Base-by-base conservation (phyloP, 495 filamentous ascomycete genomes). In the Penicillium bovifimosum region DNA sequence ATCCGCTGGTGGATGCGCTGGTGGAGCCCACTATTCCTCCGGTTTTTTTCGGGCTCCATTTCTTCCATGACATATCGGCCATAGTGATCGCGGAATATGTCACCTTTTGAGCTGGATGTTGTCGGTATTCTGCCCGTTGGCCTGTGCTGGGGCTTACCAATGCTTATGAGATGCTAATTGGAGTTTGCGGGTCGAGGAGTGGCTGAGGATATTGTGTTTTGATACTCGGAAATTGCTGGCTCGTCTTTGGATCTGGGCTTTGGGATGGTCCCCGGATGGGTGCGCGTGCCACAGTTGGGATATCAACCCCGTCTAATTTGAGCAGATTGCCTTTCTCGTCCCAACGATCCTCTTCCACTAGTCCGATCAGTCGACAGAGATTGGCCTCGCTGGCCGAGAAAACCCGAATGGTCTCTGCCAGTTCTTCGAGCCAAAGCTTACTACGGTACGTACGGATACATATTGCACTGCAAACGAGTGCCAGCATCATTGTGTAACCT, bases 21-120 rank as follows among this genome's bases (percentile, higher is more conserved):
- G 61, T 63, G 58, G 58, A 61, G 53, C 58, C 32, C 34, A 53
- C 54, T 56, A 53, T 61, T 47, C 53, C 54, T 62, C 55, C 52
- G 52, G 56, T 42, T 54, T 52, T 54, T 52, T 54, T 44, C 31
- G 52, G 35, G 44, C 46, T 45, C 20, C 31, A 38, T 48, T 42
- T 53, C 44, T 39, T 49, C 42, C 29, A 56, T 49, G 53, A 55
- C 46, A 51, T 52, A 39, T 33, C 18, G 28, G 5, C 40, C 16
- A 28, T 33, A 34, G 16, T 20, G 14, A 17, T 16, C 14, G 13
- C 34, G n/a, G 14, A 1, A 34, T 34, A 11, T 34, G 20, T 34
- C n/a, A n/a, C 13, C 2, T 34, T 34, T 13, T 34, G 9, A 2
- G 10, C 13, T 14, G 5, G 14, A 6, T 26, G 1, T 26, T 13